These are phyloP conservation scores for Leccinum huronense DNA, from an alignment of 1,284 basidiomycete species.

Conservation along the genomic window DNA sequence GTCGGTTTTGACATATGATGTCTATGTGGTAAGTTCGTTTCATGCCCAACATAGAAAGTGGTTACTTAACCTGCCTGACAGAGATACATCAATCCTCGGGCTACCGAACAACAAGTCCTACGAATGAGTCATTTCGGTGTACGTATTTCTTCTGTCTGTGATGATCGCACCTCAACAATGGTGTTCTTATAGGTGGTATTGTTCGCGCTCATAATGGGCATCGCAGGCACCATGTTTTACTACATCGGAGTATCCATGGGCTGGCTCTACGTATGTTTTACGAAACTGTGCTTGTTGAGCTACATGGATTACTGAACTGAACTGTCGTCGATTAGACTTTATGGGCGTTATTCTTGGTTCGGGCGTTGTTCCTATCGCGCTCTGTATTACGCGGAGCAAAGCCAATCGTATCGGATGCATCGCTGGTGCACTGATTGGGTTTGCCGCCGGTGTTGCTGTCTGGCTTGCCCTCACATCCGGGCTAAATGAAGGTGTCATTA, in stretches of 20 bases:
- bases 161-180: slow-evolving; percentile 18
- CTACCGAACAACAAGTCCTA: slow-evolving; percentile 61
- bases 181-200: slow-evolving; percentile 54
- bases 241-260: slow-evolving; percentile 90
- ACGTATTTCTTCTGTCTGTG: slow-evolving; percentile 40
- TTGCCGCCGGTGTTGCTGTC: slow-evolving; percentile 68
- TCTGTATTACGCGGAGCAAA: slow-evolving; percentile 77
- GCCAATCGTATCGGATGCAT: slow-evolving; percentile 85
- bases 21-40: slow-evolving; percentile 55
- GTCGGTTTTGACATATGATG: slow-evolving; percentile 78
- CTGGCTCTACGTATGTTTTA: slow-evolving; percentile 75
- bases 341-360: slow-evolving; percentile 85
- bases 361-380: slow-evolving; percentile 84
- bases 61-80: slow-evolving; percentile 18
- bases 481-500: slow-evolving; percentile 70
- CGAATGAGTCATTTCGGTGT: slow-evolving; percentile 53
- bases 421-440: slow-evolving; percentile 67
- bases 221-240: slow-evolving; percentile 84
- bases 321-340: slow-evolving; percentile 47
- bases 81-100: slow-evolving; percentile 62
- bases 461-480: slow-evolving; percentile 83
- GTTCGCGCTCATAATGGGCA: slow-evolving; percentile 77
- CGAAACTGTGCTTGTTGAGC: not conserved
- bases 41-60: not conserved
- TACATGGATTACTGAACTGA: slow-evolving; percentile 2